A percentile compares a stretch with the other conserved stretches of the same genome.
phyloP scores from a whole-genome alignment of 495 filamentous ascomycete genomes.

The Aspergillus ellipticus region DNA sequence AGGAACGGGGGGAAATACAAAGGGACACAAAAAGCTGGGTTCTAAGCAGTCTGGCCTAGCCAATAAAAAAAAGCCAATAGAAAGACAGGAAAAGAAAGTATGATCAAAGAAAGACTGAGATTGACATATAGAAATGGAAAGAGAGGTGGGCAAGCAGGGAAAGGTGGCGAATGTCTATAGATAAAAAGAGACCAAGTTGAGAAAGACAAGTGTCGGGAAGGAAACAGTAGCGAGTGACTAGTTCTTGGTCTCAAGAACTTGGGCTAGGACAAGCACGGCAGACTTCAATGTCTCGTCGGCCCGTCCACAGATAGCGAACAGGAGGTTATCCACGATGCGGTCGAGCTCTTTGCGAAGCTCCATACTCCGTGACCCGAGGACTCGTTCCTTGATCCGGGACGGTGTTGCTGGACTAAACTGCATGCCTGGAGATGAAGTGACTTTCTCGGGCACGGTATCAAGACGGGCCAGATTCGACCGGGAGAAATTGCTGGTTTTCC shows the following conservation, averaged over 20 bases:
- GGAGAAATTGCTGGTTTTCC: conserved; percentile 20
- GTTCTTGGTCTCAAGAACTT: conserved; percentile 39
- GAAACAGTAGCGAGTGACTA: conserved; percentile 3
- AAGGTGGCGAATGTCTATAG: not conserved
- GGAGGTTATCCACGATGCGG: conserved; percentile 37
- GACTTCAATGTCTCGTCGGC: conserved; percentile 37
- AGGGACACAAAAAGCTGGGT: not conserved
- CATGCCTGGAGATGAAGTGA: conserved; percentile 33
- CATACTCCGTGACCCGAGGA: conserved; percentile 28
- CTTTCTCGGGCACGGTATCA: conserved; percentile 38
- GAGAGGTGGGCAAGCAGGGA: conserved; percentile 2
- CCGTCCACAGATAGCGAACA: conserved; percentile 38
- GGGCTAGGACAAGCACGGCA: conserved; percentile 38
- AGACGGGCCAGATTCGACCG: conserved; percentile 23
- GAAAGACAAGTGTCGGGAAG: not conserved
- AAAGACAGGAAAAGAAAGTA: conserved; percentile 1
- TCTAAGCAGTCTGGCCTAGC: conserved; percentile 12
- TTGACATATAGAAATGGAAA: not conserved
- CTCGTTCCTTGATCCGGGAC: conserved; percentile 27
- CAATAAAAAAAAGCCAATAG: conserved; percentile 6
- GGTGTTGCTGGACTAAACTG: conserved; percentile 28
- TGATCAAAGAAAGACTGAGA: conserved; percentile 5
- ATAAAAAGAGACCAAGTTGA: not conserved
- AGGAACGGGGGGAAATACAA: not conserved
- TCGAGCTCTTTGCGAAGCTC: conserved; percentile 38